phyloP scores from a whole-genome alignment of 768 basidiomycete species.

The Termitomyces sp. region DNA sequence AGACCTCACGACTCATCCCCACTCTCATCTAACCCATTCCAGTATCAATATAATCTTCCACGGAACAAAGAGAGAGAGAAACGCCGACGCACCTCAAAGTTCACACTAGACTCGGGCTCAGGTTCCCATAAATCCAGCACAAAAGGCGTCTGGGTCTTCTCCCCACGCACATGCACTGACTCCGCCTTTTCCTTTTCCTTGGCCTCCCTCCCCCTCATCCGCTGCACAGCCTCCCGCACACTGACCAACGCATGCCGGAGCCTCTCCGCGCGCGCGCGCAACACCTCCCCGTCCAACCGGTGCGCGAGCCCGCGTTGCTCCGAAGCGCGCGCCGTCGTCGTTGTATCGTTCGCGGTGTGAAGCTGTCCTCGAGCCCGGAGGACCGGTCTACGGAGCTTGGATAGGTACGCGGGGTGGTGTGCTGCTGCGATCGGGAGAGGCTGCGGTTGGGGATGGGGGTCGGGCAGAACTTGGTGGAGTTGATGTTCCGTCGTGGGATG shows the following conservation, averaged over 20 bases:
- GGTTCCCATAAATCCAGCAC: neutral
- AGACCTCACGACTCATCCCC: no score
- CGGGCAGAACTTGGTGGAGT: no score
- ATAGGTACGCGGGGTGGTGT: constrained; percentile 34
- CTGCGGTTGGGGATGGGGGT: neutral
- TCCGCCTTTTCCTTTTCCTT: neutral
- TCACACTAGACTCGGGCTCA: neutral
- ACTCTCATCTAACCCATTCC: no score
- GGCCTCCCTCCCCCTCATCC: neutral
- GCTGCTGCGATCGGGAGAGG: constrained; percentile 42
- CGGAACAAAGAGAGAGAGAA: no score
- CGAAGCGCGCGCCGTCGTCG: no score
- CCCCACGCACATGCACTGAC: neutral
- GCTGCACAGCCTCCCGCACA: neutral
- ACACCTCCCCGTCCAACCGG: no score
- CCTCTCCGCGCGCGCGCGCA: no score
- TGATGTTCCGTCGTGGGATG: no score
- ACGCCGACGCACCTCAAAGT: neutral
- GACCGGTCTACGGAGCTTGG: constrained; percentile 26
- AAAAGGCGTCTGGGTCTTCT: neutral
- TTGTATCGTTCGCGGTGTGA: no score
- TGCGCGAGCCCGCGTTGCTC: no score
- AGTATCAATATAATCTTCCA: no score
- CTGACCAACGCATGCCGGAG: constrained; percentile 19
- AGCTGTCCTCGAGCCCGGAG: no score